A percentile compares a stretch with the other conserved stretches of the same genome.
phyloP scores from a whole-genome alignment of 2,329 filamentous ascomycete species.

The Arthroderma sp. region DNA sequence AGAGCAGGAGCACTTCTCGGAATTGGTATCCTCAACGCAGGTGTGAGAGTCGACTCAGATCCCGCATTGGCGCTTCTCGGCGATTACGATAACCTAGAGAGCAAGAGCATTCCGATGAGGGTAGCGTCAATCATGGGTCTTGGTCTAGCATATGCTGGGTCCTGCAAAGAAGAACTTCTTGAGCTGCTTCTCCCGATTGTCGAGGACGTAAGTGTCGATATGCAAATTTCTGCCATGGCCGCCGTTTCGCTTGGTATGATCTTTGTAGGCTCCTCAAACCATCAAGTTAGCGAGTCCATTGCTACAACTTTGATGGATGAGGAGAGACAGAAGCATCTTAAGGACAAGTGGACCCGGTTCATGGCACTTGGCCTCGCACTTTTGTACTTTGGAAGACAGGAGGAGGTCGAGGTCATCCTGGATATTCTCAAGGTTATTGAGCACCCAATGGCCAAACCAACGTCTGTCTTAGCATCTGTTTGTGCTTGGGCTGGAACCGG shows the following conservation, averaged over 20 bases:
- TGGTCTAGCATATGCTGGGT: slow-evolving; percentile 85
- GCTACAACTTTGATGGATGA: slow-evolving; percentile 89
- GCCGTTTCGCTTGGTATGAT: slow-evolving; percentile 80
- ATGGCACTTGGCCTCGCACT: slow-evolving; percentile 87
- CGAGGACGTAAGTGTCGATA: slow-evolving; percentile 68
- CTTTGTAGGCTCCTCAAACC: slow-evolving; percentile 83
- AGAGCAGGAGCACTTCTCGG: slow-evolving; percentile 85
- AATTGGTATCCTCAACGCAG: slow-evolving; percentile 91
- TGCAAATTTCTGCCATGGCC: slow-evolving; percentile 95
- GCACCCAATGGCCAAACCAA: slow-evolving; percentile 94
- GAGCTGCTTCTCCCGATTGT: slow-evolving; percentile 80
- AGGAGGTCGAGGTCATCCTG: slow-evolving; percentile 95
- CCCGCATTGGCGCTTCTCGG: slow-evolving; percentile 77
- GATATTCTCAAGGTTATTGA: slow-evolving; percentile 96
- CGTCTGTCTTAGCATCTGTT: slow-evolving; percentile 83
- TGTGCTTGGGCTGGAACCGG: slow-evolving; percentile 98
- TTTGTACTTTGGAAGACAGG: slow-evolving; percentile 90
- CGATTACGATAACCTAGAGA: slow-evolving; percentile 65
- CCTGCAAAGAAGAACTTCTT: slow-evolving; percentile 79
- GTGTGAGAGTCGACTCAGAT: slow-evolving; percentile 78
- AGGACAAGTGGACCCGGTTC: slow-evolving; percentile 97
- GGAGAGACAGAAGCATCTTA: slow-evolving; percentile 76
- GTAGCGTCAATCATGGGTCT: slow-evolving; percentile 91
- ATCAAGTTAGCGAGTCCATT: slow-evolving; percentile 83
- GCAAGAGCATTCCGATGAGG: slow-evolving; percentile 64